Base-by-base conservation (phyloP, 2,329 filamentous ascomycete species). In the Cladophialophora yegresii region DNA sequence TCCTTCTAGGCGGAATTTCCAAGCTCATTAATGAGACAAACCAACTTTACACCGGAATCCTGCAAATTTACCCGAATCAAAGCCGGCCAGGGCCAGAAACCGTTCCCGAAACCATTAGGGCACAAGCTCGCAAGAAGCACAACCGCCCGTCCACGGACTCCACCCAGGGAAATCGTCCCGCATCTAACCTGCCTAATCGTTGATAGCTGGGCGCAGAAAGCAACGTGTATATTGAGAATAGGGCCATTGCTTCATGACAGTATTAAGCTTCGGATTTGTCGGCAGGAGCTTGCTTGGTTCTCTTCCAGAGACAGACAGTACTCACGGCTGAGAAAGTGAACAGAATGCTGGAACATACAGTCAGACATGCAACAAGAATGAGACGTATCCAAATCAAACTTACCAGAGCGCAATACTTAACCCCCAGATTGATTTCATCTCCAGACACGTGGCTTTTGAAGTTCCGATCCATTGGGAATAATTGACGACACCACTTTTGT, bases 401-500 rank as follows among this genome's bases (percentile, higher is more conserved):
- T 74, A 86, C 84, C 84, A 92, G 56, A 96, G 83, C 4, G 87
- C 87, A 76, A 96, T 93, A 75, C 87, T 85, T 65, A 96, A 78
- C 0, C 92, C 92, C 93, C 92, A 96, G 69, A 95, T 85, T 16
- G 89, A 86, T 83, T 96, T 96, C 76, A 92, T 87, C 80, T 95
- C 87, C 73, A 88, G 87, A 80, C 93, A 97, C 61, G 90, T 89
- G 20, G 84, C 73, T 74, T 82, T 84, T 12, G 81, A 86, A 8
- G 83, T 81, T n/a, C 84, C 84, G 51, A 85, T 84, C 84, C 84
- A 88, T 62, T 80, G 76, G 13, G 73, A 72, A 65, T 86, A 79
- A 22, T 80, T 78, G 61, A 87, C 73, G 47, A 75, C 80, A 6
- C 79, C 79, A n/a, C 80, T 81, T 56, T 80, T 75, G 54, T 79